Conservation (phyloP, 768 basidiomycete genomes). For the Lanmaoa rubissima region DNA sequence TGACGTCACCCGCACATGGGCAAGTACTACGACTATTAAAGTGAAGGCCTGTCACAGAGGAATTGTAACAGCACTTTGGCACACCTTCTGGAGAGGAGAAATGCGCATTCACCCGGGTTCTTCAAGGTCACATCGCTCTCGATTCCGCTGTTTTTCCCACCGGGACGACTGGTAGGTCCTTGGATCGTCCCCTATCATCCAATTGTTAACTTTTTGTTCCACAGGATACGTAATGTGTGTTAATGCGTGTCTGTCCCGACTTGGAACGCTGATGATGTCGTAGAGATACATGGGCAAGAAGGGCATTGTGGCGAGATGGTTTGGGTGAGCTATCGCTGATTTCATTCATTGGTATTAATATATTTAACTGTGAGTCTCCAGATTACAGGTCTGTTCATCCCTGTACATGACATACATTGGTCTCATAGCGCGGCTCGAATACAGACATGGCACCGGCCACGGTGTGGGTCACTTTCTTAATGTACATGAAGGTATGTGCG, state of each 20-base stretch:
- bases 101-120: constrained; percentile 85
- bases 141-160: constrained; percentile 82
- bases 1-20: constrained; percentile 89
- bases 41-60: not conserved
- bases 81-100: constrained; percentile 79
- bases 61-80: constrained; percentile 74
- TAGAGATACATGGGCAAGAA: constrained; percentile 81
- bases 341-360: not conserved
- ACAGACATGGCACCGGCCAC: constrained; percentile 89
- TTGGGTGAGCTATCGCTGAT: constrained; percentile 50
- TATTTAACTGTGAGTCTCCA: constrained; percentile 18
- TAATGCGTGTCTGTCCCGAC: not conserved
- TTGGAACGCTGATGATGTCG: not conserved
- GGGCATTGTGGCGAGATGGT: constrained; percentile 82
- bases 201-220: not conserved
- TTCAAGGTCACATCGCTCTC: constrained; percentile 89
- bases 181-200: not conserved
- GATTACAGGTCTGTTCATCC: constrained; percentile 51
- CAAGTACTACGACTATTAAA: constrained; percentile 31
- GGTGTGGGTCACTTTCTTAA: constrained; percentile 95
- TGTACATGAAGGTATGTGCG: constrained; percentile 70
- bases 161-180: constrained; percentile 64
- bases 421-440: constrained; percentile 6
- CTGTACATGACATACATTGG: not conserved
- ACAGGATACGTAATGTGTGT: constrained; percentile 57